Evolutionary conservation across 2,329 filamentous ascomycete genomes (phyloP).

Genomic region (Mollisiaceae sp.): DNA sequence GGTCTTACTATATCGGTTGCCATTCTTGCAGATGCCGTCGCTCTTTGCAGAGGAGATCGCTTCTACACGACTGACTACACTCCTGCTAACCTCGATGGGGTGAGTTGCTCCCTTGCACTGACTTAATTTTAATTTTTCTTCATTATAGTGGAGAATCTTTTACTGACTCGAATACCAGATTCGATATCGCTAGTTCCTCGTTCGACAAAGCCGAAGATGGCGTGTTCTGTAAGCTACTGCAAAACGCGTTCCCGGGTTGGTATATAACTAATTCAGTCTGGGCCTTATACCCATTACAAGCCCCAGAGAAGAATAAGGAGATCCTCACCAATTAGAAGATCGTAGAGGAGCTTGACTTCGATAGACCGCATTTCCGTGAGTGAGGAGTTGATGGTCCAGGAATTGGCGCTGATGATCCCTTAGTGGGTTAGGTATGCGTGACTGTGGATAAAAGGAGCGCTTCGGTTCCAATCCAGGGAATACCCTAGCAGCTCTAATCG

Average conservation of each 20-base stretch:
- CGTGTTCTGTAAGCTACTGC: slow-evolving; percentile 1
- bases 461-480: too few species aligned
- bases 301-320: slow-evolving; percentile 7
- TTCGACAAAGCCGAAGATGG: not conserved
- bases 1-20: slow-evolving; percentile 58
- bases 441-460: too few species aligned
- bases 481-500: too few species aligned
- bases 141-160: not conserved
- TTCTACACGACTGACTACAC: slow-evolving; percentile 56
- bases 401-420: too few species aligned
- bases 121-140: not conserved
- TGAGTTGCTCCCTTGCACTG: slow-evolving; percentile 41
- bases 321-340: slow-evolving; percentile 1
- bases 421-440: too few species aligned
- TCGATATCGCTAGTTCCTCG: not conserved
- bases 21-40: slow-evolving; percentile 62
- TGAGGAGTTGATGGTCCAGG: too few species aligned
- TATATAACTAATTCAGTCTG: slow-evolving; percentile 10
- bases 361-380: not conserved
- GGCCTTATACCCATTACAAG: slow-evolving; percentile 5
- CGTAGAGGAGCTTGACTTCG: not conserved
- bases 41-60: slow-evolving; percentile 59
- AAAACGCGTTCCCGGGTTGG: slow-evolving; percentile 2
- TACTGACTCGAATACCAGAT: not conserved
- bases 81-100: slow-evolving; percentile 75